Conservation (phyloP, 2,329 filamentous ascomycete genomes). For the Davidsoniella virescens region DNA sequence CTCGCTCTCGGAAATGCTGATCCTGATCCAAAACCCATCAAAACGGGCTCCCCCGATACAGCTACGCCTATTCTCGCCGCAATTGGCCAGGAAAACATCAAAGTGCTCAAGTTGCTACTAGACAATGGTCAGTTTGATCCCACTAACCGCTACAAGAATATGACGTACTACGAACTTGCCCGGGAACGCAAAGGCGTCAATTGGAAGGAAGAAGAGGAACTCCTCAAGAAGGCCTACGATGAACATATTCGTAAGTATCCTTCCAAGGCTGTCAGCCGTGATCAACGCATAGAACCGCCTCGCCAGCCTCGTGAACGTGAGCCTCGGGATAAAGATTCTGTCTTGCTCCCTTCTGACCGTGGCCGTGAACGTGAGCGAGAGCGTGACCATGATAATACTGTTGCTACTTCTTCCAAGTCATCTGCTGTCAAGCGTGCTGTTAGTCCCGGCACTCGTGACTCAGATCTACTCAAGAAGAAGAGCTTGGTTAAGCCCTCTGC, state of each 20-base stretch:
- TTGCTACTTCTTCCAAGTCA: slow-evolving; percentile 22
- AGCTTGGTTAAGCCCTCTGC: slow-evolving; percentile 16
- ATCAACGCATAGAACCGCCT: not conserved
- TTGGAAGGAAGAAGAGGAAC: slow-evolving; percentile 75
- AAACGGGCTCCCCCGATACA: slow-evolving; percentile 46
- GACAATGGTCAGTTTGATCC: slow-evolving; percentile 69
- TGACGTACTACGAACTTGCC: slow-evolving; percentile 78
- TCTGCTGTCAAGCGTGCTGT: slow-evolving; percentile 3
- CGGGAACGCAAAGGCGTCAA: slow-evolving; percentile 67
- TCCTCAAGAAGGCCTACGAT: slow-evolving; percentile 63
- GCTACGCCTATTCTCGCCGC: slow-evolving; percentile 89
- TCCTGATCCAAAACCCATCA: slow-evolving; percentile 51
- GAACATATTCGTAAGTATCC: slow-evolving; percentile 38
- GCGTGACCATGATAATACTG: slow-evolving; percentile 15
- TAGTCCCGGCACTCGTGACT: slow-evolving; percentile 6
- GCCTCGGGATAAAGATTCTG: slow-evolving; percentile 13
- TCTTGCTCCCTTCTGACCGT: slow-evolving; percentile 17
- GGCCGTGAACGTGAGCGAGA: slow-evolving; percentile 28
- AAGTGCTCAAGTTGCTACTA: slow-evolving; percentile 66
- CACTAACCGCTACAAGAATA: slow-evolving; percentile 56
- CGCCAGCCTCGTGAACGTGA: slow-evolving; percentile 20
- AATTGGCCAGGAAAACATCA: slow-evolving; percentile 75
- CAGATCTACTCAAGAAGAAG: slow-evolving; percentile 24
- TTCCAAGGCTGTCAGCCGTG: slow-evolving; percentile 22
- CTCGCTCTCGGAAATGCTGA: slow-evolving; percentile 50